These are phyloP conservation scores for Ajuga chamaepitys DNA, from an alignment of 257 asterid genomes.

Conservation along the genomic window DNA sequence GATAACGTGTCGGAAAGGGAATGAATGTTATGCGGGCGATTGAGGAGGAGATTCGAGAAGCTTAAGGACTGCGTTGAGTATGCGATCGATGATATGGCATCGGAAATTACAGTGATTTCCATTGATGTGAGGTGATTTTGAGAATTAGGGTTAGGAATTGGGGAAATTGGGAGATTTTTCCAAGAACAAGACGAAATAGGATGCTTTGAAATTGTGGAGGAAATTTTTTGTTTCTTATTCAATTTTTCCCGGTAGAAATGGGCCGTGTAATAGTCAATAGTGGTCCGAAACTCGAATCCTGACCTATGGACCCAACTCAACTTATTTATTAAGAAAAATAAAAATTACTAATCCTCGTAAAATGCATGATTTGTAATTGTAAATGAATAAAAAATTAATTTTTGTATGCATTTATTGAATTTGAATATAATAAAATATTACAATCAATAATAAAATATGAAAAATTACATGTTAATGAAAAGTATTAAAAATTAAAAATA, in stretches of 20 bases:
- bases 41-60: constrained; percentile 36
- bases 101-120: constrained; percentile 58
- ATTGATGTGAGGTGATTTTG: constrained; percentile 20
- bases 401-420: too few species aligned
- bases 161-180: constrained; percentile 23
- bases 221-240: background rate
- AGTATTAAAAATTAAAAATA: too few species aligned
- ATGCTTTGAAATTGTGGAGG: constrained; percentile 23
- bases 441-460: too few species aligned
- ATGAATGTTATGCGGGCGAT: constrained; percentile 25
- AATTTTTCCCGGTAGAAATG: constrained; percentile 13
- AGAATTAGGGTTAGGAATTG: constrained; percentile 19
- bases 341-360: too few species aligned
- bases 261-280: constrained; percentile 1
- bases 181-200: constrained; percentile 10
- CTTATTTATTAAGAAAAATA: too few species aligned
- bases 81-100: constrained; percentile 41
- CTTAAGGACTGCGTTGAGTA: constrained; percentile 39
- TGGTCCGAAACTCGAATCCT: too few species aligned
- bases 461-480: too few species aligned
- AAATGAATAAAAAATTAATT: too few species aligned
- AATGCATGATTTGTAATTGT: too few species aligned
- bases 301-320: background rate
- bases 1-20: constrained; percentile 34
- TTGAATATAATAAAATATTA: too few species aligned